These are phyloP conservation scores for Penicillium expansum DNA, from an alignment of 2,329 filamentous ascomycete species.

Conservation along the genomic window DNA sequence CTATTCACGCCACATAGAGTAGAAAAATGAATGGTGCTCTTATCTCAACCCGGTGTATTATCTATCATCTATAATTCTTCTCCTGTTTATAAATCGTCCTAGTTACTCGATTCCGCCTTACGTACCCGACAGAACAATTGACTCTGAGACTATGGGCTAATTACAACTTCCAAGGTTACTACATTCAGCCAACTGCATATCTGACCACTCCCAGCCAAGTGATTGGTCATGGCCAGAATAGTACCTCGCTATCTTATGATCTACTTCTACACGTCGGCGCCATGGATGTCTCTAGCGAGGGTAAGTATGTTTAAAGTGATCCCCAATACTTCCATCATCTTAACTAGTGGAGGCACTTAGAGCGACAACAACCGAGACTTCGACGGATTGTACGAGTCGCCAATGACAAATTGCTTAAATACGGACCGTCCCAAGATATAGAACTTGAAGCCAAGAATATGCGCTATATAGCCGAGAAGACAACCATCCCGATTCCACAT, in stretches of 20 bases:
- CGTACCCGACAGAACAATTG: background rate
- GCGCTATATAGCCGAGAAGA: background rate
- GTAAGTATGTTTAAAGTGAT: background rate
- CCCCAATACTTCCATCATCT: no score
- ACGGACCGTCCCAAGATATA: background rate
- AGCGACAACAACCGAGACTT: background rate
- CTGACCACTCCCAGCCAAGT: background rate
- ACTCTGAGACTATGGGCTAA: background rate
- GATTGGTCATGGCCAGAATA: background rate
- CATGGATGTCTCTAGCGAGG: background rate
- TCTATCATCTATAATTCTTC: background rate
- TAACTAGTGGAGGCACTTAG: background rate
- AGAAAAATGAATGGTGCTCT: slow-evolving; percentile 9
- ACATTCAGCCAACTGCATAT: background rate
- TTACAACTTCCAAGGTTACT: background rate
- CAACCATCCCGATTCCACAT: background rate
- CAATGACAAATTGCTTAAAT: slow-evolving; percentile 2
- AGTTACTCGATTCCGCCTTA: no score
- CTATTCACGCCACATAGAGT: slow-evolving; percentile 16
- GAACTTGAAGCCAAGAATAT: slow-evolving; percentile 3
- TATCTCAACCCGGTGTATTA: background rate
- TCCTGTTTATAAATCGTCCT: background rate
- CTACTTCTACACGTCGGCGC: background rate
- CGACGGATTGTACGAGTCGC: background rate
- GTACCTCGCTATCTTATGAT: background rate